Evolutionary conservation across 345 rosid genomes (phyloP).

Genomic region (Camelina sativa): DNA sequence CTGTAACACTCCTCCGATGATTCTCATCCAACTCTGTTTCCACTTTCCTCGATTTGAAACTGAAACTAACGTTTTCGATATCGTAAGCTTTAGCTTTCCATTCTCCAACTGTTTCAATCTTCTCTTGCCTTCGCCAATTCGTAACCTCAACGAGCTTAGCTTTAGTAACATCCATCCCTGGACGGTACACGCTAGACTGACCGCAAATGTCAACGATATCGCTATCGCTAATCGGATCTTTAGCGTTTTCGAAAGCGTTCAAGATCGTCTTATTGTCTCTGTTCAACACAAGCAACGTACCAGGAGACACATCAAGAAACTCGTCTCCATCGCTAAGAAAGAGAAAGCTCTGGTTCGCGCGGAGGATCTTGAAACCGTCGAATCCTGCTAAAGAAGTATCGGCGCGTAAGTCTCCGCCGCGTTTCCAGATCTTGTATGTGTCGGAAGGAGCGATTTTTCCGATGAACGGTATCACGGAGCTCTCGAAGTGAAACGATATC

Average conservation of each 20-base stretch:
- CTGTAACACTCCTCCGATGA: conserved; percentile 44
- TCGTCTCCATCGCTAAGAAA: conserved; percentile 84
- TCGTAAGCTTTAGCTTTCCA: conserved; percentile 90
- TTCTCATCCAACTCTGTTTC: conserved; percentile 57
- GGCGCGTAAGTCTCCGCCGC: conserved; percentile 85
- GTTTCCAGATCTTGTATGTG: conserved; percentile 96
- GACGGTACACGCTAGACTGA: conserved; percentile 78
- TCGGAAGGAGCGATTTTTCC: conserved; percentile 91
- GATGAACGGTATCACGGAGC: conserved; percentile 92
- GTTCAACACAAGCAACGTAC: conserved; percentile 77
- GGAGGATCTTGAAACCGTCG: conserved; percentile 84
- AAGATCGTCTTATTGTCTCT: conserved; percentile 67
- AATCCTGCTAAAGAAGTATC: conserved; percentile 87
- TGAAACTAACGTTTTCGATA: conserved; percentile 73
- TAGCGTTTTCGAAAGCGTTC: conserved; percentile 83
- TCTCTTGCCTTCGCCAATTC: conserved; percentile 86
- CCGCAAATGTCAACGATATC: conserved; percentile 66
- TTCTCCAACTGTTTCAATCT: conserved; percentile 70
- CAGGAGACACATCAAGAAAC: conserved; percentile 56
- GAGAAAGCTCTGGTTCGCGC: conserved; percentile 87
- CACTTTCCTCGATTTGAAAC: conserved; percentile 73
- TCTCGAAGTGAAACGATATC: conserved; percentile 85
- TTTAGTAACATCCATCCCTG: conserved; percentile 95
- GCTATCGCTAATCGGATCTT: conserved; percentile 64
- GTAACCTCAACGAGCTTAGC: conserved; percentile 75